A percentile compares a stretch with the other conserved stretches of the same genome.
phyloP scores from a whole-genome alignment of 140 eudicot species.

The Erigeron philadelphicus region DNA sequence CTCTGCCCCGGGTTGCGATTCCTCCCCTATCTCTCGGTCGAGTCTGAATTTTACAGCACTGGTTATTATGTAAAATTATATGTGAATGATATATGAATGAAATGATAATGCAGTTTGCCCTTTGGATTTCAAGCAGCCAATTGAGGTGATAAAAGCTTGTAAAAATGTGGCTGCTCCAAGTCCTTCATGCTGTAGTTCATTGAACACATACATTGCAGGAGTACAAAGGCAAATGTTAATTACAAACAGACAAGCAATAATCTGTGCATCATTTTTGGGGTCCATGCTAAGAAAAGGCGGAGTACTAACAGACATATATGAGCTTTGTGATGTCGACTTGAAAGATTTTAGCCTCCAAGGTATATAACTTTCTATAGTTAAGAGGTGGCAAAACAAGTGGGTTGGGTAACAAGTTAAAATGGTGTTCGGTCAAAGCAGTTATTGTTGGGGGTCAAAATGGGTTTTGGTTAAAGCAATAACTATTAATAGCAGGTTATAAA shows the following conservation, averaged over 20 bases:
- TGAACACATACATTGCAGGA: constrained; percentile 64
- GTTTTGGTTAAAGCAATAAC: no score
- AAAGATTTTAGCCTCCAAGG: constrained; percentile 96
- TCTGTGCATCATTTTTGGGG: constrained; percentile 80
- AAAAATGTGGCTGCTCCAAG: constrained; percentile 68
- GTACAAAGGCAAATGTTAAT: constrained; percentile 83
- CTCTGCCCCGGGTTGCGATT: no score
- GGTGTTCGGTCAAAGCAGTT: background rate
- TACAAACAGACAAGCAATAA: constrained; percentile 83
- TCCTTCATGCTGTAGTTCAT: constrained; percentile 80
- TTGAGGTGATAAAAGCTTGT: constrained; percentile 78
- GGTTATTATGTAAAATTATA: background rate
- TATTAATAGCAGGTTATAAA: no score
- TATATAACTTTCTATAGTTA: constrained; percentile 11
- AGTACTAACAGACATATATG: constrained; percentile 71
- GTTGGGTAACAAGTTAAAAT: no score
- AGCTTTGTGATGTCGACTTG: constrained; percentile 95
- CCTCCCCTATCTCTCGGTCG: no score
- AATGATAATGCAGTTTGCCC: constrained; percentile 69
- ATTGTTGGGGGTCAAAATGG: no score
- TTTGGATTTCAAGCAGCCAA: constrained; percentile 67
- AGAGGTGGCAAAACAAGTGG: background rate
- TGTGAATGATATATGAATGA: constrained; percentile 14
- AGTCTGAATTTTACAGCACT: no score
- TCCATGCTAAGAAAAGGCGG: constrained; percentile 81